Evolutionary conservation across 495 filamentous ascomycete genomes (phyloP), one percentile per base, ranked within the genome.

Genomic region (Trichoderma gamsii): DNA sequence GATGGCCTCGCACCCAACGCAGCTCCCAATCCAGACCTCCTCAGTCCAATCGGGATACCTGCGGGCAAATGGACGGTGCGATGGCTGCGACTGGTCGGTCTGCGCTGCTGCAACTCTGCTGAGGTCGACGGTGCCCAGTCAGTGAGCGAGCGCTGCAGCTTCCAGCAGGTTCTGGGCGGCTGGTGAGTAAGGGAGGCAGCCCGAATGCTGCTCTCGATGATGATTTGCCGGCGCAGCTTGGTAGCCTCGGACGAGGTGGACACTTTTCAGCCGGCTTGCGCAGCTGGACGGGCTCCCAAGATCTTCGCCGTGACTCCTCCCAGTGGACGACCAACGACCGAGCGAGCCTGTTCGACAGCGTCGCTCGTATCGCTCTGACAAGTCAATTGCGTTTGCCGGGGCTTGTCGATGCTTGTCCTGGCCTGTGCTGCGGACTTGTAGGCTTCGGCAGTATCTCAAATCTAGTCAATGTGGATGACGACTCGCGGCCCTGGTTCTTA

Each of bases 241-340:
- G 23, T 61, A 29, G 23, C 8, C 27, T 61, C 11, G 56, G 25
- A 8, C 15, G 0, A 4, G 27, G 56, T 23, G 56, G 56, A 21
- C 56, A 25, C 27, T 27, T 49, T 52, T 61, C 56, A 61, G 56
- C 56, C 56, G 56, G 56, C 27, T 27, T 61, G 56, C 56, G 27
- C 56, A 61, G 56, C 56, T 61, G 23, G 27, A 32, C 25, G 56
- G 49, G 25, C 56, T 61, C 56, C 9, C 27, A 21, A 11, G 56
- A 25, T 16, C 8, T 4, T 23, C n/a, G n/a, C 18, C n/a, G 27
- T 61, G 56, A 61, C 56, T 61, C 56, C 51, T 56, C 15, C 21
- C 18, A 61, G 56, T 61, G 23, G 25, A 61, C 56, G 27, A 61
- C 56, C 56, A 61, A 61, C 56, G 23, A 61, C 56, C 56, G 56